A percentile compares a stretch with the other conserved stretches of the same genome.
These are phyloP conservation scores for Lipomyces mesembrius DNA, from an alignment of 805 yeast genomes.

Conservation along the genomic window DNA sequence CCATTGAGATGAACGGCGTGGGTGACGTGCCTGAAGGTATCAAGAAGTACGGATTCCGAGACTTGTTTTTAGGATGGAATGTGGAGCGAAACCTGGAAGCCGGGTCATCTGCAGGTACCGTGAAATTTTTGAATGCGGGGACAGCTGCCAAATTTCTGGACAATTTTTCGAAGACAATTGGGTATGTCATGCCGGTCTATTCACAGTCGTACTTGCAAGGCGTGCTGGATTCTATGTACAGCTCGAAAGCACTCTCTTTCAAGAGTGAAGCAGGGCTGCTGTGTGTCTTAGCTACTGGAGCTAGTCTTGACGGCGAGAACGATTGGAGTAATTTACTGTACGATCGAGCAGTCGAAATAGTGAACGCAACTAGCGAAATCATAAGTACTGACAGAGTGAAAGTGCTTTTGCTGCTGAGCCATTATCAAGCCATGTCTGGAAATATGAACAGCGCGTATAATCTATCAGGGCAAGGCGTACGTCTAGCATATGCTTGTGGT, in stretches of 20 bases:
- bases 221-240: constrained; percentile 19
- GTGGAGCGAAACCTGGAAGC: constrained; percentile 2
- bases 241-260: constrained; percentile 3
- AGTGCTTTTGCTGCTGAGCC: constrained; percentile 24
- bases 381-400: constrained; percentile 32
- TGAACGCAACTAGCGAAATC: constrained; percentile 24
- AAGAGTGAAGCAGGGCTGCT: constrained; percentile 28
- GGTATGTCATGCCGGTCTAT: constrained; percentile 32
- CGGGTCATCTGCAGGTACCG: not conserved
- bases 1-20: constrained; percentile 28
- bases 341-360: constrained; percentile 21
- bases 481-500: constrained; percentile 34
- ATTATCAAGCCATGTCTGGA: constrained; percentile 33
- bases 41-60: constrained; percentile 31
- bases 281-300: constrained; percentile 31
- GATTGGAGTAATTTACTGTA: constrained; percentile 22
- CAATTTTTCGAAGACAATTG: constrained; percentile 26
- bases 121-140: constrained; percentile 25
- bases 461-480: constrained; percentile 32
- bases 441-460: constrained; percentile 23
- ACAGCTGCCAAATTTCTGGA: constrained; percentile 25
- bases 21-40: constrained; percentile 37
- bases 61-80: constrained; percentile 31
- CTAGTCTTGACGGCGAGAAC: constrained; percentile 29
- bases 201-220: constrained; percentile 22